Evolutionary conservation across 371 early-diverging fungal species (phyloP), one percentile per base, ranked within the genome.

Genomic region (Actinomucor elegans): DNA sequence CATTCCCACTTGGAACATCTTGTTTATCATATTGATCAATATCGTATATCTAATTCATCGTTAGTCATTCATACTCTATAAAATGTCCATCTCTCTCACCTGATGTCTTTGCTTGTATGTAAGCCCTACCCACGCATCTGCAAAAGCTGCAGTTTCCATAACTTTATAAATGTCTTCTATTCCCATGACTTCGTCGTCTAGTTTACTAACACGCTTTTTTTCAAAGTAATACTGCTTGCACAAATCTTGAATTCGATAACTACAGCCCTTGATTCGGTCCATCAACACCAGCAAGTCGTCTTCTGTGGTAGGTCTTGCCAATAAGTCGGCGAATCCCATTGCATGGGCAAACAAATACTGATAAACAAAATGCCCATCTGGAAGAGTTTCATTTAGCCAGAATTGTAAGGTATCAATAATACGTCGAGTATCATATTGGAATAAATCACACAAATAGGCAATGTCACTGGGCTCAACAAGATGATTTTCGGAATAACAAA

Each of bases 381-480:
- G 3, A 18, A 20, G 20, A 24, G 41, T 41, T 41, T 38, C 34
- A 36, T 48, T 52, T 27, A 67, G 59, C 67, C 70, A 69, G 3
- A 73, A 35, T 32, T 73, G 62, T 14, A 73, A 57, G 6, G 65
- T 65, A 27, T 61, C 42, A n/a, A 73, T 48, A 6, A 73, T 37
- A 41, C 51, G 48, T 38, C 73, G 57, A 5, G 61, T 42, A 46
- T 73, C 68, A 38, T 59, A 52, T 6, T 58, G 46, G 9, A 58
- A 49, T 20, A 59, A 12, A 7, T 53, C 52, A 31, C 56, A 43
- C n/a, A 73, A 20, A 46, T 48, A 64, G 7, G 35, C 46, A 14
- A 73, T 49, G 23, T 73, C 73, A 23, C 38, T 32, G 11, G 60
- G 42, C 5, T 42, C 28, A 20, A 56, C 35, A 18, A 27, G 20